Evolutionary conservation across 2,329 filamentous ascomycete species (phyloP), one percentile per base, ranked within the genome.

Genomic region (Alternaria sp.): DNA sequence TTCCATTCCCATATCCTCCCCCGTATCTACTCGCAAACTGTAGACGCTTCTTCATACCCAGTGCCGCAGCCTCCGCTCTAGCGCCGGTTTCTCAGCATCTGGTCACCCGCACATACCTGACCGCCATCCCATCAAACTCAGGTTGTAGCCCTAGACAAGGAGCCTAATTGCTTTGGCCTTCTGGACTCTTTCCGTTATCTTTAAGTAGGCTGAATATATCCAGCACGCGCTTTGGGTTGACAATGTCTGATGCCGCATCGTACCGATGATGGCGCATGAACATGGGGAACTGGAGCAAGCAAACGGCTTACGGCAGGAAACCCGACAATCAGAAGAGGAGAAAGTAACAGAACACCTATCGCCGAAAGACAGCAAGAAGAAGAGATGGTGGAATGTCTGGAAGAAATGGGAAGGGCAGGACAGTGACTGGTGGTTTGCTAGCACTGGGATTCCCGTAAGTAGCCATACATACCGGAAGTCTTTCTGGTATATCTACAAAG

Each of bases 361-460:
- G 23, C 8, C 10, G 0, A n/a, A 49, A 34, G 36, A 23, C 23
- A 33, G 3, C 6, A 33, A 24, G 2, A 42, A 48, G 14, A 58
- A 52, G 5, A 60, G 56, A 42, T 63, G 56, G 64, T 60, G 62
- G 58, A 42, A 60, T 36, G 41, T 62, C 2, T 63, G 57, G 55
- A 62, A 57, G 49, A 54, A 56, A 37, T 62, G 60, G 60, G 60
- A 63, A 7, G 54, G 54, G 2, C 36, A 63, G 21, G 62, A 65
- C 8, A 75, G 70, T 51, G 70, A 74, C 52, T 78, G 76, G 76
- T 78, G 76, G 76, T 78, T 78, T 59, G 76, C 76, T 0, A 75
- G 70, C 11, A 77, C 76, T 3, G 76, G 68, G 5, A 75, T 78
- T 14, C 76, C 76, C 10, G 39, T 41, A 23, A 40, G 37, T 40